Conservation (phyloP, 371 early-diverging fungal genomes). For the Smittium culicis region DNA sequence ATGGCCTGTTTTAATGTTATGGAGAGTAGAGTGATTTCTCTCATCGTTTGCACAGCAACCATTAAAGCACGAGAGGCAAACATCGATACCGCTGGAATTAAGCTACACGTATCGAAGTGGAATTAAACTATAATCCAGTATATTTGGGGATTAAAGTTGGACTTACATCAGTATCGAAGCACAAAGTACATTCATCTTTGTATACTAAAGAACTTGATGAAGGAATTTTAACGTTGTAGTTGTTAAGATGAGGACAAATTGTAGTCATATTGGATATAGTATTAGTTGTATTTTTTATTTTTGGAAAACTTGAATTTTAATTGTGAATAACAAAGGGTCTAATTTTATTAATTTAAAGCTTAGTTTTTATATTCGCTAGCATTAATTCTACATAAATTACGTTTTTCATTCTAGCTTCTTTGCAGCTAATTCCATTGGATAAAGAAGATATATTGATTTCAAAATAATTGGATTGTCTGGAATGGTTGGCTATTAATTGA, state of each 20-base stretch:
- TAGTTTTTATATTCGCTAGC: too few species aligned
- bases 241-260: background rate
- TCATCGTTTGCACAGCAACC: conserved; percentile 58
- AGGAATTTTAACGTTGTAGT: background rate
- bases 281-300: too few species aligned
- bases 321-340: too few species aligned
- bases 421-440: too few species aligned
- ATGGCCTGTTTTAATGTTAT: conserved; percentile 54
- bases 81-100: conserved; percentile 55
- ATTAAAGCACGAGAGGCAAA: conserved; percentile 86
- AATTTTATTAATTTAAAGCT: too few species aligned
- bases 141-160: background rate
- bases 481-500: too few species aligned
- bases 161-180: conserved; percentile 69
- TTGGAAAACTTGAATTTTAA: too few species aligned
- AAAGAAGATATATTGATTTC: too few species aligned
- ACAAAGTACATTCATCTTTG: conserved; percentile 91
- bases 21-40: conserved; percentile 58
- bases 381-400: too few species aligned
- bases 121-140: background rate
- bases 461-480: too few species aligned
- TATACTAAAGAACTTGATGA: conserved; percentile 38
- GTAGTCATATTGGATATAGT: too few species aligned
- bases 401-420: too few species aligned
- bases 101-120: background rate